Base-by-base conservation (phyloP, 345 rosid genomes). In the Salix purpurea region DNA sequence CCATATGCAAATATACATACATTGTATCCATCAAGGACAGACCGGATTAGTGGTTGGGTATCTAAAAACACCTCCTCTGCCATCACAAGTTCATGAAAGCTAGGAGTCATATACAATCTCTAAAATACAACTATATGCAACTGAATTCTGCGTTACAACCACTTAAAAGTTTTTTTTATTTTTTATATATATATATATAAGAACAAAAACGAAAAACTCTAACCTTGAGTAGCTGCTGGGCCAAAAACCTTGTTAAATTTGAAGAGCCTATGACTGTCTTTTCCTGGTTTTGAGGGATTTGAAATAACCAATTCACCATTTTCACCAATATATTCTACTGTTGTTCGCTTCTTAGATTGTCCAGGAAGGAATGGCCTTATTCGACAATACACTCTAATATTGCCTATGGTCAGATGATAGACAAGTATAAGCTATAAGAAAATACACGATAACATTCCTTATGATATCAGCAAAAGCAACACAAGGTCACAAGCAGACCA, bases 1-100 rank as follows among this genome's bases (percentile, higher is more conserved):
- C 99, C 99, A 86, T 96, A 96, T n/a, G 99, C 99, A 84, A 96
- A 93, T 79, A 96, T 93, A 71, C 98, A 96, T 60, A 96, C 99
- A 79, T 91, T 93, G 83, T 88, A 96, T 44, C 99, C 99, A 70
- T 96, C 98, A 72, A 96, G 97, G 78, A 93, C 96, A 12, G 99
- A 93, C 54, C 97, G 92, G 79, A 96, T 92, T 81, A 96, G 82
- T 58, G 97, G 99, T 70, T 83, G 95, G 65, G 98, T 93, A 76
- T 96, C 99, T 77, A 91, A 70, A 82, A 90, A 96, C 70, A 93
- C 97, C 78, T 96, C 97, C 97, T 89, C 99, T 94, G 87, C 67
- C 79, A 76, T 14, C 65, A 42, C 5, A 69, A 21, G 28, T 28
- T 36, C 15, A 52, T 15, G 26, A 32, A 72, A 50, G 28, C 60